Evolutionary conservation across 495 filamentous ascomycete species (phyloP), one percentile per base, ranked within the genome.

Genomic region (Penicillium soppii): DNA sequence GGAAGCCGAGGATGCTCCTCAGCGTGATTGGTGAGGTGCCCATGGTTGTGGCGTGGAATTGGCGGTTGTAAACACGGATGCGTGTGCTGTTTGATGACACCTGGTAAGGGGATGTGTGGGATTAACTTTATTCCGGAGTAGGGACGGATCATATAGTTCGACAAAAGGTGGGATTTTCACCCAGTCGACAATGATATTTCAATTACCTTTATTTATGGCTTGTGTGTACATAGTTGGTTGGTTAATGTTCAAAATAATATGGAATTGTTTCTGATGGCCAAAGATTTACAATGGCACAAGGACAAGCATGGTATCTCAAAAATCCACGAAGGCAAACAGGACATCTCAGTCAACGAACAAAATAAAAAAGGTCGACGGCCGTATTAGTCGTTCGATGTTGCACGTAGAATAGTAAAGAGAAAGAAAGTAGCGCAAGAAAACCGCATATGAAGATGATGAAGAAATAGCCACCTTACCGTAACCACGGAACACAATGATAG

Each of bases 1-100:
- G 57, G 19, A 76, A 51, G 32, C 61, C 39, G 39, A 75, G 49
- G 47, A 73, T 43, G 43, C 67, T 69, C 67, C 57, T 68, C 64
- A 69, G 62, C 17, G 56, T 69, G 47, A 69, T 52, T 49, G 51
- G 56, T 45, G 64, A 63, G 49, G 62, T 53, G 53, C 58, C 68
- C 68, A 72, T 67, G 52, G 56, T 65, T 57, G 57, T 59, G 23
- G 47, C 59, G 44, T 41, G 54, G 55, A 45, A 49, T 50, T 59
- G 59, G 47, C 55, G 58, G 42, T 60, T 41, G 59, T 59, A 56
- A 59, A 64, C 58, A 64, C 53, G 58, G 30, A 37, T 47, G 44
- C 44, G 43, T 43, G 40, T 53, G 56, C 47, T 66, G 57, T 62
- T n/a, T 67, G 63, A 63, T 66, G 62, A 57, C 62, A 66, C 56